Base-by-base conservation (phyloP, 345 rosid species). In the Pseudoturritis turrita region DNA sequence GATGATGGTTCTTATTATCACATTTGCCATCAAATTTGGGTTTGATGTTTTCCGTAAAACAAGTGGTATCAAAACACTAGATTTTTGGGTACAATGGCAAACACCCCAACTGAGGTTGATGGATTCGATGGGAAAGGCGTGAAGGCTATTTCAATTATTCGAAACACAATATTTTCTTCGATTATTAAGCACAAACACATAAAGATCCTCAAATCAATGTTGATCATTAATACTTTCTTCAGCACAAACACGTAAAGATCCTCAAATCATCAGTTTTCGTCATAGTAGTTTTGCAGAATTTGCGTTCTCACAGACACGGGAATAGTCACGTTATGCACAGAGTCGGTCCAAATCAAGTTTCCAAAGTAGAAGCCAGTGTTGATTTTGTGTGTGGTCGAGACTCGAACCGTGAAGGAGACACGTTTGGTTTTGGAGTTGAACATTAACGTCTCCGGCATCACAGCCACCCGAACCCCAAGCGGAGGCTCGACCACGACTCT, bases 291-390 rank as follows among this genome's bases (percentile, higher is more conserved):
- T 21, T 65, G 65, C 2, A 73, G 51, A 40, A 79, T 43, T 54
- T 81, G 74, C 0, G 83, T 79, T 65, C 81, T 83, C 4, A 78
- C 84, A 5, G 84, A 81, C 49, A 83, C 54, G 8, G 87, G 87
- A 74, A 71, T 81, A 55, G 57, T 70, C 65, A 85, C 86, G 33
- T 37, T 36, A 53, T 68, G 81, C 17, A 19, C 39, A 12, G 73
- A 74, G 49, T 75, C 76, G 0, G 36, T 78, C 82, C 86, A 83
- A 25, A 78, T 54, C 45, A 85, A 63, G 78, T 78, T 79, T 10
- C 86, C 82, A 73, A 82, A 85, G 40, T 49, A 73, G 71, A 47
- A 85, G 7, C 84, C 84, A 39, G 86, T 68, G 51, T 82, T 78
- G 65, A 73, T 64, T 58, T 45, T 63, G 31, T 85, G 65, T 13